Percentiles rank a stretch among this genome's conserved stretches.
These are phyloP conservation scores for Fusarium oxysporum DNA, from an alignment of 2,329 filamentous ascomycete species.

Conservation along the genomic window DNA sequence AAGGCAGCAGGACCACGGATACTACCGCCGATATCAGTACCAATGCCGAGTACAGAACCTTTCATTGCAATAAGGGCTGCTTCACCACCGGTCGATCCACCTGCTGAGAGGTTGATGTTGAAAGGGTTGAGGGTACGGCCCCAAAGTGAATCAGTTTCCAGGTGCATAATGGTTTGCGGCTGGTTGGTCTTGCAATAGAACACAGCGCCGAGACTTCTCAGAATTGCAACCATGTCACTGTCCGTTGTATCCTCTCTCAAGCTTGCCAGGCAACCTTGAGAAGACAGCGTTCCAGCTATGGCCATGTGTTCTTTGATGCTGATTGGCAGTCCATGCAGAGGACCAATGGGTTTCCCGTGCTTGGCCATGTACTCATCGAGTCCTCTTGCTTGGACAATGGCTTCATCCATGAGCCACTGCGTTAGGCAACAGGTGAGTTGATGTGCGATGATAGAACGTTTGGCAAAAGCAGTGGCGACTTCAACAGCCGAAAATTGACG, in stretches of 20 bases:
- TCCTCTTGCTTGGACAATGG: constrained; percentile 3
- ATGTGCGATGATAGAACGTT: constrained; percentile 22
- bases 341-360: constrained; percentile 16
- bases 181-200: constrained; percentile 76
- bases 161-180: constrained; percentile 60
- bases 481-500: not conserved
- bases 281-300: constrained; percentile 9
- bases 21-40: not conserved
- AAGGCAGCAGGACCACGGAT: not conserved
- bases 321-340: constrained; percentile 32
- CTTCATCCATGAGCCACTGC: constrained; percentile 31
- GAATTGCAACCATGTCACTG: constrained; percentile 60
- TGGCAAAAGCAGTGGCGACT: constrained; percentile 21
- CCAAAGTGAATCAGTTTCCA: constrained; percentile 68
- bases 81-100: constrained; percentile 70
- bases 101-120: constrained; percentile 67
- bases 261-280: constrained; percentile 3
- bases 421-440: constrained; percentile 28
- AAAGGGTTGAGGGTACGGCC: constrained; percentile 69
- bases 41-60: constrained; percentile 22
- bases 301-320: constrained; percentile 32
- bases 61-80: constrained; percentile 50
- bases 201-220: constrained; percentile 71
- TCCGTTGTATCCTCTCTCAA: constrained; percentile 16
- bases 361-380: constrained; percentile 21